Evolutionary conservation across 345 rosid genomes (phyloP).

Genomic region (Acer negundo): DNA sequence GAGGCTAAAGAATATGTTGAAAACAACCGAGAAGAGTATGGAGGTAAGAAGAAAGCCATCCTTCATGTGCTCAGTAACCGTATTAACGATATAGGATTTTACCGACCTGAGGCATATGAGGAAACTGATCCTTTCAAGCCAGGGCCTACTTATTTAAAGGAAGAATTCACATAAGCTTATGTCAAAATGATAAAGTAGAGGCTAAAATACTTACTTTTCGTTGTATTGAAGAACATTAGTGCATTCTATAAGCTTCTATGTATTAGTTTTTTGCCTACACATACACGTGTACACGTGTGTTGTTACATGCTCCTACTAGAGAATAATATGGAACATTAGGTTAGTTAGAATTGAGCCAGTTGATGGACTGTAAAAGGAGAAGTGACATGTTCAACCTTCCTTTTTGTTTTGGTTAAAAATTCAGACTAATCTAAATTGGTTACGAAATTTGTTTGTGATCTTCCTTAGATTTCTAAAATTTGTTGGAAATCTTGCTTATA

Average conservation of each 20-base stretch:
- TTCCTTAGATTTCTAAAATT: too few species aligned
- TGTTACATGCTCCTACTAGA: neutral
- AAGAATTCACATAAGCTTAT: slow-evolving; percentile 48
- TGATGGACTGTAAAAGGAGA: too few species aligned
- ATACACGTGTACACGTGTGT: neutral
- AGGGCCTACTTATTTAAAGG: slow-evolving; percentile 66
- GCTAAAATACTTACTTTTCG: neutral
- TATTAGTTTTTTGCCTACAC: neutral
- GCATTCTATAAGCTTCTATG: neutral
- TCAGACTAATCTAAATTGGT: neutral
- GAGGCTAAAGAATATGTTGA: slow-evolving; percentile 82
- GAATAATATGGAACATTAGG: too few species aligned
- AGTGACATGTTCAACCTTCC: neutral
- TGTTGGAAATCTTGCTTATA: too few species aligned
- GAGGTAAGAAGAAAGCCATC: slow-evolving; percentile 79
- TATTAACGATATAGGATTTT: slow-evolving; percentile 72
- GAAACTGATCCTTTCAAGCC: slow-evolving; percentile 78
- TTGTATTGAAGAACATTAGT: neutral
- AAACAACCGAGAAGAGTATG: slow-evolving; percentile 72
- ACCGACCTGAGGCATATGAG: slow-evolving; percentile 71
- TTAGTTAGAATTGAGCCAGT: too few species aligned
- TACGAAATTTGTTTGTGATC: neutral
- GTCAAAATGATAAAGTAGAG: neutral
- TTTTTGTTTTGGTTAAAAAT: neutral
- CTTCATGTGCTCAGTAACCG: slow-evolving; percentile 87